These are phyloP conservation scores for Ochromonas danica DNA, from an alignment of 108 stramenopile species.

Conservation along the genomic window DNA sequence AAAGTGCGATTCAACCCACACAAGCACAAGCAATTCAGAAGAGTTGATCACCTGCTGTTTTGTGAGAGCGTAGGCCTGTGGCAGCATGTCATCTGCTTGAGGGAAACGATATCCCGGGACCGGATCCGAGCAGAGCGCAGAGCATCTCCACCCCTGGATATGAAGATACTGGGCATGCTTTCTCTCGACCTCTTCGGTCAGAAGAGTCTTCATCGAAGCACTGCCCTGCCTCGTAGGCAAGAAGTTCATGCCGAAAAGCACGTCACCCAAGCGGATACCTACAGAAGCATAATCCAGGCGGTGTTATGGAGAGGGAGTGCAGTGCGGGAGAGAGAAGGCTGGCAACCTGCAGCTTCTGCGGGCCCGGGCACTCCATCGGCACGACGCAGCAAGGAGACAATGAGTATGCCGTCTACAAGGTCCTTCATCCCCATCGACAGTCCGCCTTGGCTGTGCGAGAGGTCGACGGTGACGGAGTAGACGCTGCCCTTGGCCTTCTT, in stretches of 20 bases:
- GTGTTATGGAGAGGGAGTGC: too few species aligned
- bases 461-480: not conserved
- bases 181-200: not conserved
- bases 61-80: constrained; percentile 4
- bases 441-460: not conserved
- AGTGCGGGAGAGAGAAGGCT: too few species aligned
- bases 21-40: too few species aligned
- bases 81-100: constrained; percentile 12
- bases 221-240: not conserved
- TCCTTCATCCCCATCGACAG: constrained; percentile 21
- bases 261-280: constrained; percentile 27
- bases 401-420: not conserved
- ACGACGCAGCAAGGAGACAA: constrained; percentile 18
- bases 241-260: constrained; percentile 29
- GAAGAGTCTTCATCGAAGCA: not conserved
- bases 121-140: constrained; percentile 1
- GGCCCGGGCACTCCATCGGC: constrained; percentile 18
- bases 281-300: too few species aligned
- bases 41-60: too few species aligned
- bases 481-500: not conserved
- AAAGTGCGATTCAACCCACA: too few species aligned
- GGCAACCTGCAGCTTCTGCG: constrained; percentile 18
- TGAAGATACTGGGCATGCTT: constrained; percentile 2
- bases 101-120: constrained; percentile 28
- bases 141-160: constrained; percentile 28